Evolutionary conservation across 768 basidiomycete genomes (phyloP), one percentile per base, ranked within the genome.

Genomic region (Boletus sp.): DNA sequence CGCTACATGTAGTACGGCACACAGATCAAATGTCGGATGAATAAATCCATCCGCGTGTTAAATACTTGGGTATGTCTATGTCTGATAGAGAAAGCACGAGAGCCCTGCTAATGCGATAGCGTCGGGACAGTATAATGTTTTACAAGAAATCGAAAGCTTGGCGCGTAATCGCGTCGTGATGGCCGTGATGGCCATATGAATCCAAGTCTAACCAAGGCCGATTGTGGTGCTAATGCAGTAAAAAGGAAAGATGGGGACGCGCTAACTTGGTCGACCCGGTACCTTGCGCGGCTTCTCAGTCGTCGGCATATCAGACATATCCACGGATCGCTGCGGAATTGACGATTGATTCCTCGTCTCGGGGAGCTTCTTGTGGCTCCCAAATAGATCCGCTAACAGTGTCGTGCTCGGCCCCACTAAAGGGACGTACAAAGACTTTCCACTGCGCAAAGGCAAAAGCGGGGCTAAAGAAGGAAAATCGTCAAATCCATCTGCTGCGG

Each of bases 401-500:
- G 3, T 65, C 63, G 21, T 58, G 47, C 39, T 49, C 43, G 34
- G 45, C 13, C 35, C 77, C 75, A 33, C 68, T 66, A 67, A 85
- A 85, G 5, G 82, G 76, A 5, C 70, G 70, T 42, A 65, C 74
- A 68, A 86, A 85, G 15, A 77, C 34, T 42, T 69, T 72, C 66
- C 84, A 81, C 51, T 87, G 85, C 5, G 66, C 72, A 62, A 74
- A 75, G 1, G 83, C 82, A 29, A 85, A 71, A 5, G 77, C 59
- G 3, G 82, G 83, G 30, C 84, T 85, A 50, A 32, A 53, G 11
- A 48, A 25, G 33, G 42, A 37, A 37, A 21, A 15, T 47, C 14
- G 21, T 39, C 38, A 25, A 17, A 42, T 44, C 4, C 14, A 32
- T 13, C 15, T 23, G 11, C 39, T 19, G 32, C 9, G 25, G 13